phyloP scores from a whole-genome alignment of 352 stramenopile species.

The Lagenidium giganteum region DNA sequence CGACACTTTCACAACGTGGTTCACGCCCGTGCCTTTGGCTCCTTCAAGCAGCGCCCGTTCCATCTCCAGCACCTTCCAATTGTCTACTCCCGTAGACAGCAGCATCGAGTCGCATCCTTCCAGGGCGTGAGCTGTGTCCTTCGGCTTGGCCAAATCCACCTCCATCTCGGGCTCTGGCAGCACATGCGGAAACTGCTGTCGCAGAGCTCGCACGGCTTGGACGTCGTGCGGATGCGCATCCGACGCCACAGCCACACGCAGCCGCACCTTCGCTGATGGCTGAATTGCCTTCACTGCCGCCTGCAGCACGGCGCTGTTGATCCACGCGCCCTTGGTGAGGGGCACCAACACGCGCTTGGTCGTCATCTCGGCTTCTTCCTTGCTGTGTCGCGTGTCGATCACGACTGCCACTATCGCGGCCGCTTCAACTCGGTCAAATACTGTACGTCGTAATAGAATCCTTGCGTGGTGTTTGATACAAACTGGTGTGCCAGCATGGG shows the following conservation, averaged over 20 bases:
- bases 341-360: slow-evolving; percentile 14
- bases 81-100: slow-evolving; percentile 18
- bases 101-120: slow-evolving; percentile 40
- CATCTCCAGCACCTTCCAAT: slow-evolving; percentile 13
- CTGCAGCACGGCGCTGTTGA: slow-evolving; percentile 6
- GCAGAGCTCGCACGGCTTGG: slow-evolving; percentile 15
- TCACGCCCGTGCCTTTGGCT: slow-evolving; percentile 10
- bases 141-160: slow-evolving; percentile 34
- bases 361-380: too few relatives aligned
- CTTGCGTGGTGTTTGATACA: too few relatives aligned
- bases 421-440: too few relatives aligned
- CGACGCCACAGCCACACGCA: slow-evolving; percentile 5
- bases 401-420: too few relatives aligned
- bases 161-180: slow-evolving; percentile 25
- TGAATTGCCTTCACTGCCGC: not conserved
- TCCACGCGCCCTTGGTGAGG: slow-evolving; percentile 7
- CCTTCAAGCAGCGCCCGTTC: slow-evolving; percentile 20
- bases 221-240: slow-evolving; percentile 1
- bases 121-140: slow-evolving; percentile 37
- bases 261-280: not conserved
- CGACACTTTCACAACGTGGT: slow-evolving; percentile 49
- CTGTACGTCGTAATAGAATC: too few relatives aligned
- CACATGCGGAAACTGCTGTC: slow-evolving; percentile 20
- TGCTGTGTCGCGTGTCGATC: too few relatives aligned
- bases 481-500: too few relatives aligned